Evolutionary conservation across 306 rosid species (phyloP).

Genomic region (Cercis canadensis): DNA sequence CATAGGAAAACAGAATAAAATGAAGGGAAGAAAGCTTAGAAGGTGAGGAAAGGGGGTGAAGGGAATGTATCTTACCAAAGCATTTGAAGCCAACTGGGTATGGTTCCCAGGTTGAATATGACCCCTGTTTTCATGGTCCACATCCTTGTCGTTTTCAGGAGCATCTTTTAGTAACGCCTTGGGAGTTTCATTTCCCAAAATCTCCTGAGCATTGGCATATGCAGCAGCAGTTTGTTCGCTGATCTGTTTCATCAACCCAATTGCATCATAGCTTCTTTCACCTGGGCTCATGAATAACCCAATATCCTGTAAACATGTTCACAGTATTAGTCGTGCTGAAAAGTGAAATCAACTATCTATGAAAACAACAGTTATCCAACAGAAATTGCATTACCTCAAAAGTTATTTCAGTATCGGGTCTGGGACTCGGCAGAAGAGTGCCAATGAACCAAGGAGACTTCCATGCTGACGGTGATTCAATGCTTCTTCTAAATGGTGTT

Average conservation of each 20-base stretch:
- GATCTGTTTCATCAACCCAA: constrained; percentile 85
- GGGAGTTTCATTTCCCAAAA: constrained; percentile 77
- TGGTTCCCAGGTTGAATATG: constrained; percentile 38
- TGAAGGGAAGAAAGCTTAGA: too few relatives aligned
- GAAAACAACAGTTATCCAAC: constrained; percentile 1
- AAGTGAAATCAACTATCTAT: not conserved
- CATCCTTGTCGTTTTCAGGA: constrained; percentile 35
- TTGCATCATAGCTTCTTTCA: constrained; percentile 85
- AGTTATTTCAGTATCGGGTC: constrained; percentile 81
- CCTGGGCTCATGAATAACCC: constrained; percentile 87
- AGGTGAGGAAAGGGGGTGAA: not conserved
- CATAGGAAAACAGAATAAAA: too few relatives aligned
- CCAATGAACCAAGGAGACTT: constrained; percentile 91
- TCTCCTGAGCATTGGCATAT: constrained; percentile 80
- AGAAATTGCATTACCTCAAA: constrained; percentile 70
- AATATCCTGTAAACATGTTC: constrained; percentile 69
- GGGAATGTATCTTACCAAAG: constrained; percentile 50
- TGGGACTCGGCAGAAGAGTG: constrained; percentile 75
- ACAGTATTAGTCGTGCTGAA: constrained; percentile 6
- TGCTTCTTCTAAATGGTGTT: constrained; percentile 88
- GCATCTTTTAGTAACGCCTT: constrained; percentile 50
- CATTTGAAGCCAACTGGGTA: constrained; percentile 58
- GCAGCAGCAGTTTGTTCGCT: constrained; percentile 89
- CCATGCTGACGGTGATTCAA: constrained; percentile 98
- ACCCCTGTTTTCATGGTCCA: constrained; percentile 42